Base-by-base conservation (phyloP, 1,139 yeast genomes). In the Yamadazyma buinensis region DNA sequence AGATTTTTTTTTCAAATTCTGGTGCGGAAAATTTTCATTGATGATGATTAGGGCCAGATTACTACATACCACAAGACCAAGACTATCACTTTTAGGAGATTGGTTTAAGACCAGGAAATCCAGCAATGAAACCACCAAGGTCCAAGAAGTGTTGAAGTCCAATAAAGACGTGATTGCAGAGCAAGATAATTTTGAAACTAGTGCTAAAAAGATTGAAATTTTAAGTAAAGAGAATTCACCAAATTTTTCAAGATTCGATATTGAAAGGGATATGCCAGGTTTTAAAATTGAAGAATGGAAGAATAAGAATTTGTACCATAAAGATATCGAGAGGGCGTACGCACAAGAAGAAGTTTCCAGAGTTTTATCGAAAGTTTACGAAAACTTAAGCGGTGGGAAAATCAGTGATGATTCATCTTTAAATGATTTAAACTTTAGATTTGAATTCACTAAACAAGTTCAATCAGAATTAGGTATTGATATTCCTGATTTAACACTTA, bases 401-500 rank as follows among this genome's bases (percentile, higher is more conserved):
- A 41, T 56, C 23, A 34, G 28, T 5, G 32, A 41, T 7, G 30
- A 34, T 4, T 37, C 57, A 3, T 44, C 46, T 26, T 61, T 69
- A 38, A 54, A 61, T 30, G 80, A 83, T 50, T 64, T 85, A 38
- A 46, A 57, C n/a, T 54, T 64, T 37, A 72, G 95, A 51, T 85
- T 87, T 51, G 51, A 61, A 19, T 65, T 78, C 31, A 55, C 78
- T 28, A 84, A 83, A 54, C 48, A 52, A 18, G 64, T 86, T 30
- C 88, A 83, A 53, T 58, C 64, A 33, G 56, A 60, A 20, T 74
- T 86, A 38, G 84, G 90, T 7, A 64, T 81, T 36, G 67, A 76
- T 26, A 69, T 88, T 17, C 81, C 84, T 25, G 97, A 88, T 56
- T 67, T 67, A 38, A 60, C 70, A 28, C 56, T 86, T 18, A 64